These are phyloP conservation scores for Plasmodium inui DNA, from an alignment of 169 alveolate species.

Conservation along the genomic window DNA sequence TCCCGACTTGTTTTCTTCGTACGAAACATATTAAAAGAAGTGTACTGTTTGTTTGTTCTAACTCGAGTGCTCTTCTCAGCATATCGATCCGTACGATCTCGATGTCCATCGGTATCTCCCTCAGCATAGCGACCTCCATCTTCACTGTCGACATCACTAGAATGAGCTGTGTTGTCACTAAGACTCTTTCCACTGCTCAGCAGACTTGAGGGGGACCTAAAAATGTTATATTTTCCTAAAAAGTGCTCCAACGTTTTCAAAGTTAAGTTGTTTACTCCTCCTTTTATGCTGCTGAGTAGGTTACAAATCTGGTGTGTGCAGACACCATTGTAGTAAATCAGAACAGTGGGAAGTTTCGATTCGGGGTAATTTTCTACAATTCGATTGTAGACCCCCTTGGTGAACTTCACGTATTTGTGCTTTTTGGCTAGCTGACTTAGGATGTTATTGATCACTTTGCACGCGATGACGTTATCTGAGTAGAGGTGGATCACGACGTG, in stretches of 20 bases:
- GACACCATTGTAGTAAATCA: slow-evolving; percentile 83
- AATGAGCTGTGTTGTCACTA: not conserved
- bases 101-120: not conserved
- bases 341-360: slow-evolving; percentile 80
- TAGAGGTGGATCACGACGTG: slow-evolving; percentile 82
- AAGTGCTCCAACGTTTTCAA: slow-evolving; percentile 21
- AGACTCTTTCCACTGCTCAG: not conserved
- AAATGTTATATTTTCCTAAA: slow-evolving; percentile 20
- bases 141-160: not conserved
- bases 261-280: slow-evolving; percentile 50
- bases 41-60: slow-evolving; percentile 46
- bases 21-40: slow-evolving; percentile 23
- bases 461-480: slow-evolving; percentile 77
- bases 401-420: slow-evolving; percentile 82
- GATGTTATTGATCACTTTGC: slow-evolving; percentile 74
- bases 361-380: slow-evolving; percentile 85
- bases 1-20: slow-evolving; percentile 2
- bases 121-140: not conserved
- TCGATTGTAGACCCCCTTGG: slow-evolving; percentile 80
- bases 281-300: slow-evolving; percentile 17
- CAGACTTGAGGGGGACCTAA: not conserved
- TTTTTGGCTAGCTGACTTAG: slow-evolving; percentile 75
- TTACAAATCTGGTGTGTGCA: slow-evolving; percentile 81
- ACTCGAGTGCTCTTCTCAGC: not conserved
- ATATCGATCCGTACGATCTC: not conserved